These are phyloP conservation scores for Rubroshorea leprosula DNA, from an alignment of 345 rosid species.

Conservation along the genomic window DNA sequence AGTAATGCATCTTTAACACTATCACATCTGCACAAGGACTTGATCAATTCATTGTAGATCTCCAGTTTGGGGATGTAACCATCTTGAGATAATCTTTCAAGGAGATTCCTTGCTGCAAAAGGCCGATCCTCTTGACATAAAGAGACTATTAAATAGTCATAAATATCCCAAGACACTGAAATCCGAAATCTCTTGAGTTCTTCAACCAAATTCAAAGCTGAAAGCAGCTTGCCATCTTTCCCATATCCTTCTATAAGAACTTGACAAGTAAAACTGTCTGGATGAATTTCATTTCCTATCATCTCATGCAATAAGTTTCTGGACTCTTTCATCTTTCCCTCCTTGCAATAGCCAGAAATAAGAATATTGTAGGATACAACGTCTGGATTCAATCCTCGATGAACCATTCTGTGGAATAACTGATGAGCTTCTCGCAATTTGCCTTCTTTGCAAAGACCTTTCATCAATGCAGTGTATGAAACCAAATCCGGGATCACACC, in stretches of 20 bases:
- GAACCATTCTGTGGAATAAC: conserved; percentile 63
- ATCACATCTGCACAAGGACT: conserved; percentile 45
- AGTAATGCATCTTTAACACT: conserved; percentile 43
- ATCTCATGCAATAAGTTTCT: conserved; percentile 55
- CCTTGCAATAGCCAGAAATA: conserved; percentile 64
- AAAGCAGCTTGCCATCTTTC: conserved; percentile 46
- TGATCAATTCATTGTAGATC: conserved; percentile 42
- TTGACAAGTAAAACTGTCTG: conserved; percentile 54
- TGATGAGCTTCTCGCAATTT: conserved; percentile 77
- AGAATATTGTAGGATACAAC: conserved; percentile 65
- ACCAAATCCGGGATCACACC: conserved; percentile 72
- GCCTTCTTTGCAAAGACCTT: conserved; percentile 79
- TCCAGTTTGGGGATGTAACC: conserved; percentile 39
- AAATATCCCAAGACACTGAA: conserved; percentile 40
- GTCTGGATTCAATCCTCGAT: conserved; percentile 63
- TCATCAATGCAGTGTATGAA: conserved; percentile 64
- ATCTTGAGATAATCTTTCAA: conserved; percentile 35
- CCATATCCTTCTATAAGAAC: conserved; percentile 53
- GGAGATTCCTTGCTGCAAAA: conserved; percentile 76
- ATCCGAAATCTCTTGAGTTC: conserved; percentile 58
- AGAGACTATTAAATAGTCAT: conserved; percentile 42
- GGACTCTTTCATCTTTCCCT: conserved; percentile 57
- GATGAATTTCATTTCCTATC: conserved; percentile 56
- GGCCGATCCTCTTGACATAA: conserved; percentile 63
- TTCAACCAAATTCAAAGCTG: conserved; percentile 70